These are phyloP conservation scores for Acer yangbiense DNA, from an alignment of 345 rosid genomes.

Conservation along the genomic window DNA sequence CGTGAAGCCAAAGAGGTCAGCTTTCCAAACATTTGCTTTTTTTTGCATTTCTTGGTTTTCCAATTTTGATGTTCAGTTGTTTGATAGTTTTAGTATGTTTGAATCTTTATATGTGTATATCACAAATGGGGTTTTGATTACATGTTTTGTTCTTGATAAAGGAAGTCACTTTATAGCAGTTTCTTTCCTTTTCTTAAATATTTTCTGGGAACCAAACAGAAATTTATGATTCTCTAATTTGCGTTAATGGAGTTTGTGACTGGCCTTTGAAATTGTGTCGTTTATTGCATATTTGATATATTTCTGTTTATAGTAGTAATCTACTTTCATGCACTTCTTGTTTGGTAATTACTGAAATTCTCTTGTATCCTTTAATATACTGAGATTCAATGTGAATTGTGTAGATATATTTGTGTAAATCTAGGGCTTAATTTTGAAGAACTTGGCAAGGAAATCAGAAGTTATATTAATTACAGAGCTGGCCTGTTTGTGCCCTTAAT, in stretches of 20 bases:
- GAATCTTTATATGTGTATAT: background rate
- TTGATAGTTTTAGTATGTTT: background rate
- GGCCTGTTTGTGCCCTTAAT: background rate
- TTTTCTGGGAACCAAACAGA: background rate
- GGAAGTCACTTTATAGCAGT: constrained; percentile 1
- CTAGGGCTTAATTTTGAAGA: constrained; percentile 5
- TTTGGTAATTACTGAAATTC: background rate
- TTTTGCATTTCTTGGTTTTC: background rate
- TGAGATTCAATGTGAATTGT: background rate
- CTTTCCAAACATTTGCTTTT: background rate
- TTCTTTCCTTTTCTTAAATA: background rate
- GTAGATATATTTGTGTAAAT: background rate
- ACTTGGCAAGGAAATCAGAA: background rate
- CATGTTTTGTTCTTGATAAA: background rate
- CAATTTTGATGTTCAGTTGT: constrained; percentile 4
- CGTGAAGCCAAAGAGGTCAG: constrained; percentile 60
- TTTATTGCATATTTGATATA: background rate
- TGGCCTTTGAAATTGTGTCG: background rate
- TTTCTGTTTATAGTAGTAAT: background rate
- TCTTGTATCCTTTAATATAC: background rate
- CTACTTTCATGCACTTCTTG: background rate
- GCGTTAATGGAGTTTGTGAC: background rate
- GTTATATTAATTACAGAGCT: background rate
- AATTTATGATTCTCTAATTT: background rate
- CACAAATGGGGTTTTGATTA: background rate